These are phyloP conservation scores for Mycena metata DNA, from an alignment of 768 basidiomycete genomes.

Conservation along the genomic window DNA sequence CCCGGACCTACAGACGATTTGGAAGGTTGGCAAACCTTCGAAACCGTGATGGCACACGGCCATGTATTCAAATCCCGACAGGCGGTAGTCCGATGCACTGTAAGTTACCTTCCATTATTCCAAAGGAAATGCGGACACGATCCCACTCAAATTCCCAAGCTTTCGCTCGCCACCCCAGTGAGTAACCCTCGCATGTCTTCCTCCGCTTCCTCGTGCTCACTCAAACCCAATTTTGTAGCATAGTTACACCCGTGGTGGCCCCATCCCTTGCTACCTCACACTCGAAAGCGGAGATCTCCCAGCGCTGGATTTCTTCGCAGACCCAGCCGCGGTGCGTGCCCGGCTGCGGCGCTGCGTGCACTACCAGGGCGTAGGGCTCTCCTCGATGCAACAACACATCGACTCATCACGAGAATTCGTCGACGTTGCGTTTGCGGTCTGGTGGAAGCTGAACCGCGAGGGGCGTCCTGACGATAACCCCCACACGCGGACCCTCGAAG, in stretches of 20 bases:
- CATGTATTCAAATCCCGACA: slow-evolving; percentile 18
- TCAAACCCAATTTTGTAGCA: slow-evolving; percentile 44
- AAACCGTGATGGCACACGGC: slow-evolving; percentile 5
- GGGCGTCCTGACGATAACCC: too few relatives aligned
- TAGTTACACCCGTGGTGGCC: slow-evolving; percentile 54
- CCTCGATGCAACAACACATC: slow-evolving; percentile 21
- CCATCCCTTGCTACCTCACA: slow-evolving; percentile 53
- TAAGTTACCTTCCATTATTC: not conserved
- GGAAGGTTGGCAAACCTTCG: slow-evolving; percentile 7
- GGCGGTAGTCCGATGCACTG: slow-evolving; percentile 12
- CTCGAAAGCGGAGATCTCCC: slow-evolving; percentile 47
- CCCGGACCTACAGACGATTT: not conserved
- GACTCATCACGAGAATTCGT: slow-evolving; percentile 28
- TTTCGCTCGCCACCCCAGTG: slow-evolving; percentile 17
- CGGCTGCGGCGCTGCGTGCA: slow-evolving; percentile 48
- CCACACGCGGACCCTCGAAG: slow-evolving; percentile 43
- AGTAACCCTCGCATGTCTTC: not conserved
- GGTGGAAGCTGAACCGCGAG: slow-evolving; percentile 41
- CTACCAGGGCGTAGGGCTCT: slow-evolving; percentile 27
- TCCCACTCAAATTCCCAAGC: not conserved
- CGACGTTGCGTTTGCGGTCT: slow-evolving; percentile 45
- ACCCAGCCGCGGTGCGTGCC: slow-evolving; percentile 43
- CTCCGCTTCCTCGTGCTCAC: not conserved
- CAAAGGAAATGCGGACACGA: not conserved
- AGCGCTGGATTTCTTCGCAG: slow-evolving; percentile 48